Evolutionary conservation across 208 protist genomes (phyloP).

Genomic region (Tritrichomonas musculus): DNA sequence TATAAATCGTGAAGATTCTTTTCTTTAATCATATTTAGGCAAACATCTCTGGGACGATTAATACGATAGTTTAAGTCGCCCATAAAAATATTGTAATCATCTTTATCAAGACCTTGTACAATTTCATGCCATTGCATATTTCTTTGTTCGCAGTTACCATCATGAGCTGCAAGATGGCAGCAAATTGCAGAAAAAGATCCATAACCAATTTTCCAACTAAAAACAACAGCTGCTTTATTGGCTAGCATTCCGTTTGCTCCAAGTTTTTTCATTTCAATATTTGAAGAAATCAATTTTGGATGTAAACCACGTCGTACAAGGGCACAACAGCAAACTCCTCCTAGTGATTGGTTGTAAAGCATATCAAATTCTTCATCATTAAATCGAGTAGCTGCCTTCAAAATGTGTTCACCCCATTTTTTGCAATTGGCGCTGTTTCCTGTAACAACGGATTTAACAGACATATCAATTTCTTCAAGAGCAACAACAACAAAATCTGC

Average conservation of each 20-base stretch:
- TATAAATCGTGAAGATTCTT: neutral
- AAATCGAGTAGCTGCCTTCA: neutral
- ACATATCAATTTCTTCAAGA: neutral
- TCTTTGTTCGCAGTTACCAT: conserved; percentile 38
- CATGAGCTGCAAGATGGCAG: conserved; percentile 45
- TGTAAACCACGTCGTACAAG: no score
- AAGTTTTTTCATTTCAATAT: neutral
- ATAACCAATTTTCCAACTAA: neutral
- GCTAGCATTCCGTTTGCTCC: neutral
- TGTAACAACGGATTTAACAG: neutral
- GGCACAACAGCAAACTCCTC: neutral
- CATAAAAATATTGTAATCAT: conserved; percentile 47
- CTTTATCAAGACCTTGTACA: neutral
- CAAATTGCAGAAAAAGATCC: conserved; percentile 38
- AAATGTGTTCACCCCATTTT: neutral
- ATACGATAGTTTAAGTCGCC: conserved; percentile 55
- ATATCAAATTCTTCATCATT: neutral
- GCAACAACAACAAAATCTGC: neutral
- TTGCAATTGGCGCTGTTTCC: neutral
- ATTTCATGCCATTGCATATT: conserved; percentile 48
- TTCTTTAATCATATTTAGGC: neutral
- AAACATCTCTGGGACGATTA: neutral
- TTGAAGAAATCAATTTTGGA: no score
- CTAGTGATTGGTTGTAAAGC: neutral
- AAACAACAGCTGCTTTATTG: neutral